These are phyloP conservation scores for Bacterosira constricta DNA, from an alignment of 108 stramenopile species.

Conservation along the genomic window DNA sequence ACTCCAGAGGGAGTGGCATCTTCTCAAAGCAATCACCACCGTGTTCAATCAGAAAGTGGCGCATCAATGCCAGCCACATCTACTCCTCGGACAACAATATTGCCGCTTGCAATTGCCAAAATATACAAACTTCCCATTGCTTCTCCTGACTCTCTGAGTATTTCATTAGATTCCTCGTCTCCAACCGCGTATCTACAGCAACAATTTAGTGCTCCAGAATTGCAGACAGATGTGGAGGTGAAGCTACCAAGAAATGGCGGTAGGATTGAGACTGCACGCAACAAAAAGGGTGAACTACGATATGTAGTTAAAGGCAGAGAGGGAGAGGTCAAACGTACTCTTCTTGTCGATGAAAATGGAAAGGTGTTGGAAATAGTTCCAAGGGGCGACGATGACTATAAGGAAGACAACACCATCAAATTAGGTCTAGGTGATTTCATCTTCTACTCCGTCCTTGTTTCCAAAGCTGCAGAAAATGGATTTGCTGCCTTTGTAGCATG, in stretches of 20 bases:
- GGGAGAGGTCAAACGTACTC: conserved; percentile 57
- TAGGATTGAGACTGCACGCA: conserved; percentile 47
- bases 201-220: conserved; percentile 42
- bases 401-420: conserved; percentile 55
- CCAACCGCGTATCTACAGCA: conserved; percentile 41
- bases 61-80: not conserved
- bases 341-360: conserved; percentile 64
- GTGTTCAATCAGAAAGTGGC: not conserved
- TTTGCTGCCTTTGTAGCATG: conserved; percentile 92
- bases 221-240: conserved; percentile 58
- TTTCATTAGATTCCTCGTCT: conserved; percentile 29
- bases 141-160: conserved; percentile 8
- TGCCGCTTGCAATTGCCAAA: conserved; percentile 77
- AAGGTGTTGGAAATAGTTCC: conserved; percentile 41
- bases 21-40: not conserved
- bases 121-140: conserved; percentile 61
- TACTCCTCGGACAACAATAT: not conserved
- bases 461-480: conserved; percentile 89
- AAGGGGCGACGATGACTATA: conserved; percentile 27
- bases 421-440: conserved; percentile 93
- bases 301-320: conserved; percentile 60
- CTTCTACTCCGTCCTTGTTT: conserved; percentile 94
- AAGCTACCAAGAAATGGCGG: conserved; percentile 69
- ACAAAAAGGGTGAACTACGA: conserved; percentile 28
- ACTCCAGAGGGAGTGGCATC: not conserved